phyloP scores from a whole-genome alignment of 2,329 filamentous ascomycete species.

The Cladorrhinum sp. region DNA sequence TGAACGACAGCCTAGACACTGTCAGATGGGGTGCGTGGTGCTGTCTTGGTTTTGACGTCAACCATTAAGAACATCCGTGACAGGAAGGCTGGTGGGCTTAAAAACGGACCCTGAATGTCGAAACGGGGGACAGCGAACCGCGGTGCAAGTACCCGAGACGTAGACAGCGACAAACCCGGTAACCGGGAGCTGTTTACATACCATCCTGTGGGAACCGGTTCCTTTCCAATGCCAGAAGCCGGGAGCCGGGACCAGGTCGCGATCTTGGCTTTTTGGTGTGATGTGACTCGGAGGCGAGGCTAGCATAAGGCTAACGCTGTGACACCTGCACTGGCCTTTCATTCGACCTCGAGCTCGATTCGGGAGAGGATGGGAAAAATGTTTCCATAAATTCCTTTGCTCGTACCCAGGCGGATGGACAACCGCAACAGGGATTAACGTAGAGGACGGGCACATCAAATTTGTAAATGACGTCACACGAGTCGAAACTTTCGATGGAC shows the following conservation, averaged over 20 bases:
- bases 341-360: not conserved
- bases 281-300: not conserved
- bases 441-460: not conserved
- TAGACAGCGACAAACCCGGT: not conserved
- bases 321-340: not conserved
- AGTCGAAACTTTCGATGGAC: not conserved
- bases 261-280: not conserved
- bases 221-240: not conserved
- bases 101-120: not conserved
- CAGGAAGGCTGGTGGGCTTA: not conserved
- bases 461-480: not conserved
- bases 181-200: not conserved
- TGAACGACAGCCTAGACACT: conserved; percentile 9
- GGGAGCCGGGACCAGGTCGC: not conserved
- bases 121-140: not conserved
- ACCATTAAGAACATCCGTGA: not conserved
- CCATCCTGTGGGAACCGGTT: no score
- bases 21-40: conserved; percentile 9
- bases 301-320: not conserved
- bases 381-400: not conserved
- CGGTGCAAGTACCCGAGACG: not conserved
- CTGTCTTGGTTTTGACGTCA: conserved; percentile 11
- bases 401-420: no score
- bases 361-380: not conserved
- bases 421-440: no score